These are phyloP conservation scores for Blastobotrys buckinghamii DNA, from an alignment of 1,139 yeast species.

Conservation along the genomic window DNA sequence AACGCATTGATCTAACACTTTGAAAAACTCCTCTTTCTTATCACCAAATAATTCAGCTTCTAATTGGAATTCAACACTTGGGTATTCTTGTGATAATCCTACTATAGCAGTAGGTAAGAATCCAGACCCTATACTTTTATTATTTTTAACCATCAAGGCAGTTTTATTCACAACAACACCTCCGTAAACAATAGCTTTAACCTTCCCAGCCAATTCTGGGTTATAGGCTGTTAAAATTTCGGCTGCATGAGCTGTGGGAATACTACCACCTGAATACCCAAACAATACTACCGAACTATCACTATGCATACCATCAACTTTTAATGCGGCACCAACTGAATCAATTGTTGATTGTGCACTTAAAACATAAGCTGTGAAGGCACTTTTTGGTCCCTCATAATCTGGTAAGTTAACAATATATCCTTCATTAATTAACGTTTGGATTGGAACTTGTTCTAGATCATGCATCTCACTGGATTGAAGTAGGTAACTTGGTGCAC, in stretches of 20 bases:
- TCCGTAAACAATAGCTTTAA: conserved; percentile 10
- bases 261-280: conserved; percentile 32
- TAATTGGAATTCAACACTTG: conserved; percentile 15
- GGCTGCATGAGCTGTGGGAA: conserved; percentile 31
- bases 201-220: conserved; percentile 21
- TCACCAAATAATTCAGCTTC: conserved; percentile 16
- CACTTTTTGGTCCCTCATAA: conserved; percentile 20
- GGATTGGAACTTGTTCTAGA: not conserved
- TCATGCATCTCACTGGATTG: conserved; percentile 5
- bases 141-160: conserved; percentile 17
- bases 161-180: conserved; percentile 11
- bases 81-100: conserved; percentile 30
- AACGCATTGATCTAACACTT: conserved; percentile 17
- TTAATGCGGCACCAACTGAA: conserved; percentile 19
- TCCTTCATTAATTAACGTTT: not conserved
- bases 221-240: conserved; percentile 27
- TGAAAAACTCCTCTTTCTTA: conserved; percentile 13
- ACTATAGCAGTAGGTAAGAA: conserved; percentile 23
- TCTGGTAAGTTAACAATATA: conserved; percentile 13
- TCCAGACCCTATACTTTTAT: conserved; percentile 14
- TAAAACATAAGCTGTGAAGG: conserved; percentile 20
- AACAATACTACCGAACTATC: conserved; percentile 14
- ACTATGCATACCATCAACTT: conserved; percentile 11
- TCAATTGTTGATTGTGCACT: conserved; percentile 20
- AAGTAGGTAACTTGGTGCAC: conserved; percentile 29